A percentile compares a stretch with the other conserved stretches of the same genome.
Evolutionary conservation across 2,329 filamentous ascomycete species (phyloP).

Genomic region (Helicocarpus griseus): DNA sequence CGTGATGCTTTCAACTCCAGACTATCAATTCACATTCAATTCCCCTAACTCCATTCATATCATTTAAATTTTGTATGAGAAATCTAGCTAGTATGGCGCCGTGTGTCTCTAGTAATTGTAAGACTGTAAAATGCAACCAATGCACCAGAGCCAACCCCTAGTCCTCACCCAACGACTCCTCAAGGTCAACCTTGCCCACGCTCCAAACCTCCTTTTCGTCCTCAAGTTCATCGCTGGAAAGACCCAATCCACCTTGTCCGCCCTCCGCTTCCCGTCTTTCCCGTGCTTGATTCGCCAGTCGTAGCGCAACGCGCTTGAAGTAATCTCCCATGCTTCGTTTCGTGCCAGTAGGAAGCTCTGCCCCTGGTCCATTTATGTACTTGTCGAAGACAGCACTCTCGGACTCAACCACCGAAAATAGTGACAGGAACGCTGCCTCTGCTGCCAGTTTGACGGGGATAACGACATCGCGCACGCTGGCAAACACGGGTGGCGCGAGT

Average conservation of each 20-base stretch:
- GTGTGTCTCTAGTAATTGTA: too few relatives aligned
- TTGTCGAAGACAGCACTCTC: constrained; percentile 83
- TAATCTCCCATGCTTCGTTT: constrained; percentile 94
- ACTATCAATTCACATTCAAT: neutral
- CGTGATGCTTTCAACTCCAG: neutral
- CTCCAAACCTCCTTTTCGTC: constrained; percentile 96
- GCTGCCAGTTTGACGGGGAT: constrained; percentile 94
- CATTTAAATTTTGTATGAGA: too few relatives aligned
- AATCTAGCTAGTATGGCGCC: too few relatives aligned
- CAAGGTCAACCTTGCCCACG: constrained; percentile 80
- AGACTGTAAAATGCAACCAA: too few relatives aligned
- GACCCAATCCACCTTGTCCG: constrained; percentile 70
- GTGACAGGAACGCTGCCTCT: constrained; percentile 83
- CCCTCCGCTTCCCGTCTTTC: constrained; percentile 89
- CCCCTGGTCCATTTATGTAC: constrained; percentile 63
- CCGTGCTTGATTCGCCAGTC: constrained; percentile 74
- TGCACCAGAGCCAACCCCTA: neutral
- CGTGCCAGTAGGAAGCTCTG: constrained; percentile 57
- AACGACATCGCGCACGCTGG: constrained; percentile 77
- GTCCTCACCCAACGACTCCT: constrained; percentile 35
- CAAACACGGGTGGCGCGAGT: constrained; percentile 77
- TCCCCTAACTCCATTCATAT: too few relatives aligned
- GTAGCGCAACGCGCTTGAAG: constrained; percentile 83
- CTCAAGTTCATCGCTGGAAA: constrained; percentile 84
- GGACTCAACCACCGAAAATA: constrained; percentile 84